Evolutionary conservation across 345 rosid genomes (phyloP).

Genomic region (Salix arbutifolia): DNA sequence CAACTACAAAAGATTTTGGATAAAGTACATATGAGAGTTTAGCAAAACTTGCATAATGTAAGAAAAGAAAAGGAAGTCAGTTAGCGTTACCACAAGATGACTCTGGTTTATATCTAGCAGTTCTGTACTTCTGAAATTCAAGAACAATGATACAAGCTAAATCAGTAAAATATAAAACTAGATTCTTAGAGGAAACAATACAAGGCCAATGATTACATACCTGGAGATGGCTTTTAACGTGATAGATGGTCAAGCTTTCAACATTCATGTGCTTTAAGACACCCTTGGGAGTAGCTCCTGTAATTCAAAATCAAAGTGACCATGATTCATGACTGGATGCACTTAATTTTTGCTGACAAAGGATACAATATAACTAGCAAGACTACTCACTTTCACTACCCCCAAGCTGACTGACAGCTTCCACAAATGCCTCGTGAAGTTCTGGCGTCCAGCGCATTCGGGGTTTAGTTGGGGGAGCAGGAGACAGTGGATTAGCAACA

Average conservation of each 20-base stretch:
- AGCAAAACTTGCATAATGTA: not conserved
- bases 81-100: constrained; percentile 47
- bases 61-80: constrained; percentile 8
- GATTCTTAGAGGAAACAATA: constrained; percentile 3
- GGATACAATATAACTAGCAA: not conserved
- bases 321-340: not conserved
- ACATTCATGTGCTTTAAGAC: constrained; percentile 76
- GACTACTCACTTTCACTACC: constrained; percentile 75
- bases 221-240: constrained; percentile 98
- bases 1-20: not conserved
- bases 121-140: constrained; percentile 80
- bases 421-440: constrained; percentile 87
- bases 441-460: constrained; percentile 98
- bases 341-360: constrained; percentile 2
- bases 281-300: constrained; percentile 97
- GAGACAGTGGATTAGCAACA: constrained; percentile 27
- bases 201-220: constrained; percentile 25
- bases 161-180: constrained; percentile 5
- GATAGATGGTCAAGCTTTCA: constrained; percentile 80
- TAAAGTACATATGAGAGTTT: not conserved
- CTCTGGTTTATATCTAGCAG: constrained; percentile 84
- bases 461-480: constrained; percentile 44
- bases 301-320: constrained; percentile 18
- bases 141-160: constrained; percentile 8
- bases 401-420: constrained; percentile 85